Conservation (phyloP, 805 yeast genomes). For the Grigorovia transvaalensis region DNA sequence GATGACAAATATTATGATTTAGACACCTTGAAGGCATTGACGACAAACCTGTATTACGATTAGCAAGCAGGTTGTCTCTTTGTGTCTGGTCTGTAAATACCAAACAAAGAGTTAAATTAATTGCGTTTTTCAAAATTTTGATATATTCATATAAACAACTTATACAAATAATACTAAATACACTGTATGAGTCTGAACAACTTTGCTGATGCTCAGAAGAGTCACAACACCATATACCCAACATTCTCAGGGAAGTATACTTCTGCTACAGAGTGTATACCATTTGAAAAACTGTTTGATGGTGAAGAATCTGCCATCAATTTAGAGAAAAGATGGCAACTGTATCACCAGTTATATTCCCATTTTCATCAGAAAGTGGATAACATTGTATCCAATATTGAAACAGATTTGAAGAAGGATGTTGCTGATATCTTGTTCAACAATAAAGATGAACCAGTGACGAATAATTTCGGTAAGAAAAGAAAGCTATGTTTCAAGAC, state of each 20-base stretch:
- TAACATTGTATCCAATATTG: conserved; percentile 25
- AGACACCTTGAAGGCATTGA: conserved; percentile 15
- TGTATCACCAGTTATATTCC: conserved; percentile 29
- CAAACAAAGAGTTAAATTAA: neutral
- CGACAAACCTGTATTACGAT: conserved; percentile 23
- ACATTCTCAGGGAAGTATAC: conserved; percentile 4
- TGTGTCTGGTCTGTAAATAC: neutral
- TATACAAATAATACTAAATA: neutral
- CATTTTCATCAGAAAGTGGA: conserved; percentile 25
- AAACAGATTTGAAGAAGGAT: conserved; percentile 28
- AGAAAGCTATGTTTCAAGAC: conserved; percentile 22
- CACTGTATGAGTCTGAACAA: conserved; percentile 17
- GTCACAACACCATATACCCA: conserved; percentile 18
- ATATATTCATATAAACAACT: neutral
- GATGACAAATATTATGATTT: conserved; percentile 20
- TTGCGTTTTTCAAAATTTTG: neutral
- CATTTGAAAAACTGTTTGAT: conserved; percentile 34
- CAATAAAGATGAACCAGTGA: conserved; percentile 1
- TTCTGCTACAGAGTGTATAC: conserved; percentile 17
- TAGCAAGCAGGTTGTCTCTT: conserved; percentile 2
- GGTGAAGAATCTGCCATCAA: conserved; percentile 35
- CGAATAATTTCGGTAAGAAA: neutral
- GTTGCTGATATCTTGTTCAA: conserved; percentile 18
- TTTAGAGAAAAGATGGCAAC: conserved; percentile 32
- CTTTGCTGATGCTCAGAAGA: conserved; percentile 27